Base-by-base conservation (phyloP, 805 yeast species). In the Nakazawaea ishiwadae region DNA sequence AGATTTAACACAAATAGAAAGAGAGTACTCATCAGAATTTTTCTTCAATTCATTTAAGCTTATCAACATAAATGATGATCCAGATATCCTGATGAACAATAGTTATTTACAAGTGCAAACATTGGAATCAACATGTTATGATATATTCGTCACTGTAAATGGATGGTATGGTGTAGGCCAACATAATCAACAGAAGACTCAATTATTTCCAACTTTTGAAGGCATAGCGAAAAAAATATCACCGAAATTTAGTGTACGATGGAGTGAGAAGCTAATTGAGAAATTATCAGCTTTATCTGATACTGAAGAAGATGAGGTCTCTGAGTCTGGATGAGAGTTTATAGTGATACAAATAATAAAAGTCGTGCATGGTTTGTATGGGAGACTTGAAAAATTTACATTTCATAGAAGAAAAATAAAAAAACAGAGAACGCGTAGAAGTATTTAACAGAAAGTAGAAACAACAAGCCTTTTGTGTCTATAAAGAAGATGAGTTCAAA, bases 191-290 rank as follows among this genome's bases (percentile, higher is more conserved):
- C 17, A 32, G 4, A 29, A 26, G 5, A 30, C 35, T 5, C 20
- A 9, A 7, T 20, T 20, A 8, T 51, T 44, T 40, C 62, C 65
- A 21, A 58, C 63, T 2, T 60, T 60, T 48, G 64, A 60, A 39
- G 46, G 56, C 14, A 39, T 59, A 5, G 55, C 56, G 40, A 36
- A 27, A 10, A 6, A 17, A 27, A 31, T 36, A 4, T 41, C 44
- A 12, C 40, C 44, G 4, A 16, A 18, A 15, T 41, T 35, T 23
- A 26, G 8, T 5, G n/a, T 11, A 19, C 21, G 15, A 14, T 41
- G 44, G 44, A 31, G 29, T 27, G 15, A 14, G 16, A 31, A 30
- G 27, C 19, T 41, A 2, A 5, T 41, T 8, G 27, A 31, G n/a
- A 41, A 29, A 16, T 19, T 41, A 10, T 9, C 14, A 5, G 19